Base-by-base conservation (phyloP, 768 basidiomycete species). In the Termitomyces sp. region DNA sequence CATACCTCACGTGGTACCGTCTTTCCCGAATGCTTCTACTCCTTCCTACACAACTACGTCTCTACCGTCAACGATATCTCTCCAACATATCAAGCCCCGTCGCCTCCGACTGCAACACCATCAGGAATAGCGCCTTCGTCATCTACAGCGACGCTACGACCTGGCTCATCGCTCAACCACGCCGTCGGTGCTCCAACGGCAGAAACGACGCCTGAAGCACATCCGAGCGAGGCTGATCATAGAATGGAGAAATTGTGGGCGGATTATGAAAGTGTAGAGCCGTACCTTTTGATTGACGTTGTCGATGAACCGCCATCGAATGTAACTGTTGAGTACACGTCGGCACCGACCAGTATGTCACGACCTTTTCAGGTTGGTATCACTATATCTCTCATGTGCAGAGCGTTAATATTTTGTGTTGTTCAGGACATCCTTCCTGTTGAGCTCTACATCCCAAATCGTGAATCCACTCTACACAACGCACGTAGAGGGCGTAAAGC, bases 1-100 rank as follows among this genome's bases (percentile, higher is more conserved):
- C 83, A 89, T 27, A 83, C 77, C 1, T 89, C 86, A 4, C 82
- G 92, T 44, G 90, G 86, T 0, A 80, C 80, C 9, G 86, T 95
- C 46, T 90, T 98, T 61, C 95, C 96, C 0, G 93, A 95, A 64
- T 85, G 84, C 31, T 98, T 98, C 71, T 98, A 97, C 73, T 89
- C 93, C 2, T 98, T 96, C 74, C 79, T 98, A 10, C 90, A 95
- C 68, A 90, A 90, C 63, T 98, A 97, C 63, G 82, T 92, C 56
- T 81, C 86, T 3, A 86, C 92, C 1, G 77, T 92, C 62, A 89
- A 89, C 68, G 90, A 93, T 59, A 75, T 84, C 12, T 76, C 84
- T 2, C 70, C 79, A 0, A 76, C 82, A 2, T 80, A 81, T 57
- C 57, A 74, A 10, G 66, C 65, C 14, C 59, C 73, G 19, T 67